Conservation (phyloP, 768 basidiomycete genomes). For the Podaxis pistillaris region DNA sequence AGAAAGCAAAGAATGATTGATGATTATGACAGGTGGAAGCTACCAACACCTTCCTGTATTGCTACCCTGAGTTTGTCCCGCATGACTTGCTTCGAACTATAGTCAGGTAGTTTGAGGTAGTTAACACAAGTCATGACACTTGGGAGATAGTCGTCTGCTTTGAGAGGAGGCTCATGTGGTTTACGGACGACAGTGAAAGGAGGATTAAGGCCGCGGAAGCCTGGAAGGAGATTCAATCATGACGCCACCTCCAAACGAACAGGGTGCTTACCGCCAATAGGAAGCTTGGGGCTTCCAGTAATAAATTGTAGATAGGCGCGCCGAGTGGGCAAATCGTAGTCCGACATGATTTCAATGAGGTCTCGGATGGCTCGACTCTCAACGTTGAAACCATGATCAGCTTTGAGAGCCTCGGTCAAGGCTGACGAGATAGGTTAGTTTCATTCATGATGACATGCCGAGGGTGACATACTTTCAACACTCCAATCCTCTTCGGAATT, state of each 20-base stretch:
- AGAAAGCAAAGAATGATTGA: slow-evolving; percentile 12
- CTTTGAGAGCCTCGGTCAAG: slow-evolving; percentile 86
- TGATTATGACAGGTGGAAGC: slow-evolving; percentile 92
- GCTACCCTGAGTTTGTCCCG: slow-evolving; percentile 79
- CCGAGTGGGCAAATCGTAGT: slow-evolving; percentile 69
- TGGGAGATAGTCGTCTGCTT: slow-evolving; percentile 91
- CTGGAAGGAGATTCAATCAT: slow-evolving; percentile 32
- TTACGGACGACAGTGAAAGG: slow-evolving; percentile 96
- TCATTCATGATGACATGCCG: not conserved
- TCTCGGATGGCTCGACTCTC: slow-evolving; percentile 91
- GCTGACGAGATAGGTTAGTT: slow-evolving; percentile 43
- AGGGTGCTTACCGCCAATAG: slow-evolving; percentile 78
- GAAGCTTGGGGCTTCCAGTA: slow-evolving; percentile 94
- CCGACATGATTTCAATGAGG: slow-evolving; percentile 82
- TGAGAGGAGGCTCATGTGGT: slow-evolving; percentile 88
- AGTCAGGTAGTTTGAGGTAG: slow-evolving; percentile 95
- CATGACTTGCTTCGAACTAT: slow-evolving; percentile 85
- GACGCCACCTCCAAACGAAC: not conserved
- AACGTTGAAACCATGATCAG: slow-evolving; percentile 96
- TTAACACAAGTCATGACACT: slow-evolving; percentile 99
- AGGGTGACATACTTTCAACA: slow-evolving; percentile 66
- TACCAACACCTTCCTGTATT: slow-evolving; percentile 91
- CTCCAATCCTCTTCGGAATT: slow-evolving; percentile 99
- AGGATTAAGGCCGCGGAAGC: slow-evolving; percentile 94
- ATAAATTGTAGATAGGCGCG: slow-evolving; percentile 95